These are phyloP conservation scores for Penicillium robsamsonii DNA, from an alignment of 495 filamentous ascomycete genomes.

Conservation along the genomic window DNA sequence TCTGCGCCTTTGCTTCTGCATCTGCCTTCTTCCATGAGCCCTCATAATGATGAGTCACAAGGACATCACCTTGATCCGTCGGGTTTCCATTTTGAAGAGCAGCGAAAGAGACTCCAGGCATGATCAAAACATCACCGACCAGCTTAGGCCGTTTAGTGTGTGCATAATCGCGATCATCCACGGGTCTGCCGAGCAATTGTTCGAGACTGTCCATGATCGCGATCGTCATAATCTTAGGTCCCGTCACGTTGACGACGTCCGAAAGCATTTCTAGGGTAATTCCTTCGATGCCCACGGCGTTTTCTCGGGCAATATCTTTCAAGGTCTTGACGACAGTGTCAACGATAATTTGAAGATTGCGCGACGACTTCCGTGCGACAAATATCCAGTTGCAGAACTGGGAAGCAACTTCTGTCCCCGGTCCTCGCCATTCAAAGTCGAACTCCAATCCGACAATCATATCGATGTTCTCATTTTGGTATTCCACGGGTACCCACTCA, in stretches of 20 bases:
- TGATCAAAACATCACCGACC: conserved; percentile 40
- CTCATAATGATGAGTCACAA: conserved; percentile 36
- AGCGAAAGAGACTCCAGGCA: conserved; percentile 43
- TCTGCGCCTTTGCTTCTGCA: conserved; percentile 16
- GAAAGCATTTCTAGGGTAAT: conserved; percentile 29
- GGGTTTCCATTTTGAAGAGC: conserved; percentile 30
- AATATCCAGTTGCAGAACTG: conserved; percentile 47
- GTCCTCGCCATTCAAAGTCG: conserved; percentile 35
- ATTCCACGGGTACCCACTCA: conserved; percentile 53
- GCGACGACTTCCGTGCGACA: conserved; percentile 28
- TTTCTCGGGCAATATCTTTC: conserved; percentile 24
- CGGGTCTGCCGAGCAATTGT: conserved; percentile 14
- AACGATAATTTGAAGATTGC: conserved; percentile 34
- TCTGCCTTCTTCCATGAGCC: conserved; percentile 34
- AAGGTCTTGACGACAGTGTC: conserved; percentile 31
- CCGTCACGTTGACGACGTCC: conserved; percentile 43
- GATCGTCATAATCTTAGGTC: conserved; percentile 40
- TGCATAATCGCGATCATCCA: conserved; percentile 29
- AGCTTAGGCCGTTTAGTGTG: conserved; percentile 34
- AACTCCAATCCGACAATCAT: conserved; percentile 48
- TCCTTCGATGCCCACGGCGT: conserved; percentile 26
- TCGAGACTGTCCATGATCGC: conserved; percentile 34
- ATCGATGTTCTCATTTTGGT: conserved; percentile 31
- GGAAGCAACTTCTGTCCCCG: conserved; percentile 29
- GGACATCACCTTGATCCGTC: conserved; percentile 25